Evolutionary conservation across 805 yeast genomes (phyloP).

Genomic region (Candida andamanensis): DNA sequence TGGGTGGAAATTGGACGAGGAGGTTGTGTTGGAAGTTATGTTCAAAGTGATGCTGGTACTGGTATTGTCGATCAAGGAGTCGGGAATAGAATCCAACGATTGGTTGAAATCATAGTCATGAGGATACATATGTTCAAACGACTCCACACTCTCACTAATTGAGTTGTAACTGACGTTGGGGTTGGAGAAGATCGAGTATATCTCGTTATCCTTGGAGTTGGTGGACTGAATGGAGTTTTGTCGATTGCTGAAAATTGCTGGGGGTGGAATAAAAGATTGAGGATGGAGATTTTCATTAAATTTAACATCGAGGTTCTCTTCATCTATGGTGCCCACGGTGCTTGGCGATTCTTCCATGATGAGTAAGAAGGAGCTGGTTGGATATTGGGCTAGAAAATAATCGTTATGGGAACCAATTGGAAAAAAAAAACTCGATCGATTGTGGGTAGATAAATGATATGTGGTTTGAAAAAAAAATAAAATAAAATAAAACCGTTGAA

Average conservation of each 20-base stretch:
- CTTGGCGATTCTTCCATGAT: conserved; percentile 10
- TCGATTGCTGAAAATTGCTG: conserved; percentile 13
- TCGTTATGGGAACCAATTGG: too few relatives aligned
- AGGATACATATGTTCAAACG: conserved; percentile 19
- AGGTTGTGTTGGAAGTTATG: background rate
- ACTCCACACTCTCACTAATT: conserved; percentile 6
- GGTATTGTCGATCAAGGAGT: conserved; percentile 10
- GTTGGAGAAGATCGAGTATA: conserved; percentile 11
- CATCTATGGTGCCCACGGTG: conserved; percentile 12
- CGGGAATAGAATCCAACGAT: conserved; percentile 25
- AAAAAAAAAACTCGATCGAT: too few relatives aligned
- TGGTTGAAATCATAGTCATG: conserved; percentile 20
- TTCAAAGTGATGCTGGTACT: background rate
- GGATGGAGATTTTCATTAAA: conserved; percentile 1
- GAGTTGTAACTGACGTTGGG: conserved; percentile 11
- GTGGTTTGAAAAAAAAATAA: too few relatives aligned
- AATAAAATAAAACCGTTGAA: too few relatives aligned
- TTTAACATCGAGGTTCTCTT: conserved; percentile 6
- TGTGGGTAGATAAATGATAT: too few relatives aligned
- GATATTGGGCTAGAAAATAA: too few relatives aligned
- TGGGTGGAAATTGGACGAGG: conserved; percentile 1
- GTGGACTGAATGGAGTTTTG: conserved; percentile 12
- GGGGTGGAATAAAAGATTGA: conserved; percentile 18
- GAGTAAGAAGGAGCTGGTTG: background rate
- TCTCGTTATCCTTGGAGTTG: conserved; percentile 10